phyloP scores from a whole-genome alignment of 73 alveolate species.

The Stentor coeruleus region DNA sequence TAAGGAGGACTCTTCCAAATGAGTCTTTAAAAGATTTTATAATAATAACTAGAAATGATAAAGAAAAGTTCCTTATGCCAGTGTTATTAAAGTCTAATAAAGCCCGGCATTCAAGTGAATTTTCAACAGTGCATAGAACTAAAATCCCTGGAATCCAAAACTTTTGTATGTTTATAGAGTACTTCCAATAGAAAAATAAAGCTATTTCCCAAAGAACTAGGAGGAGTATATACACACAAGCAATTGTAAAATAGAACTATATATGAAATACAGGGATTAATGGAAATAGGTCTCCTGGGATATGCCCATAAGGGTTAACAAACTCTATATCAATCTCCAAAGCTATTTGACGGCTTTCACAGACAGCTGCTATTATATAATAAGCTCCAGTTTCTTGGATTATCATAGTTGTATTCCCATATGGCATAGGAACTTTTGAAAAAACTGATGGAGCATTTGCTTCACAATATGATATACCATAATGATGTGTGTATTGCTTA shows the following conservation, averaged over 20 bases:
- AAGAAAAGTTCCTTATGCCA: not conserved
- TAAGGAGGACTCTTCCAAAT: slow-evolving; percentile 62
- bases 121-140: not conserved
- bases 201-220: not conserved
- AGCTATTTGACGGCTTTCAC: not conserved
- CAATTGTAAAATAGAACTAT: not conserved
- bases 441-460: too few species aligned
- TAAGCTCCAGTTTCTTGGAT: not conserved
- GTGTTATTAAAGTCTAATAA: not conserved
- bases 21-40: slow-evolving; percentile 54
- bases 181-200: too few species aligned
- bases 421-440: too few species aligned
- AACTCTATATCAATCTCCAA: not conserved
- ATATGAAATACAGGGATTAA: not conserved
- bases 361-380: not conserved
- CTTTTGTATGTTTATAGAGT: not conserved
- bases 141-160: not conserved
- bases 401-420: too few species aligned
- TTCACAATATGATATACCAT: too few species aligned
- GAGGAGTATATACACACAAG: not conserved
- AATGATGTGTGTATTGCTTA: too few species aligned
- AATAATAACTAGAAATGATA: not conserved
- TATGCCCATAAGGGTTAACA: not conserved
- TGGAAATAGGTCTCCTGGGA: not conserved
- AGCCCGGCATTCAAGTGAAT: not conserved